Base-by-base conservation (phyloP, 768 basidiomycete species). In the Amanita molliuscula region DNA sequence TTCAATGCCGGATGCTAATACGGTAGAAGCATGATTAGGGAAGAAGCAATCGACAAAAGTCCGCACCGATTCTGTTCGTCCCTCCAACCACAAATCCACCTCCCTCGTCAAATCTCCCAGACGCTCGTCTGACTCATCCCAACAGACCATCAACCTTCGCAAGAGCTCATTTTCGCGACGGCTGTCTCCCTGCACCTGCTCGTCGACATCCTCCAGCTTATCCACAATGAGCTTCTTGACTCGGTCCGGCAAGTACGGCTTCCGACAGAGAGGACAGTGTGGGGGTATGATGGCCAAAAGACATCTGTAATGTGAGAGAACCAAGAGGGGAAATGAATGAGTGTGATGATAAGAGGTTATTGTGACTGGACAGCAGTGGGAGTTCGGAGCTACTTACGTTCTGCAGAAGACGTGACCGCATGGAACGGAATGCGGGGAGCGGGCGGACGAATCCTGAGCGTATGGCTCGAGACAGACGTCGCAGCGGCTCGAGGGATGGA, bases 371-470 rank as follows among this genome's bases (percentile, higher is more conserved):
- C 18, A 45, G 15, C 47, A 38, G 23, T 31, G 38, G 28, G 53
- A 20, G 44, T n/a, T 21, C 25, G 44, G 26, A 25, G 26, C 29
- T 21, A 40, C 82, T 61, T 60, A 85, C 84, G 67, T 62, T 59
- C 70, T 69, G 61, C 85, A 88, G 68, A 88, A 87, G 33, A 84
- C 75, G 63, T 88, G 84, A 34, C 86, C 86, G 58, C 86, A 89
- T 26, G 80, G 75, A 54, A 88, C 86, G 10, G 78, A 81, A 62
- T 84, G 77, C 4, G 84, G 85, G 42, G 75, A 68, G 58, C 73
- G 73, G 36, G 67, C 63, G 34, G 70, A 62, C 21, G 68, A 69
- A 35, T 75, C 67, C 66, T 76, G 78, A 37, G 72, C 64, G 61
- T 84, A 85, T 23, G 69, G 65, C 49, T 84, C 81, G 53, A 84